Percentiles rank a stretch among this genome's conserved stretches.
These are phyloP conservation scores for Pyrus bretschneideri DNA, from an alignment of 306 rosid species.

Conservation along the genomic window DNA sequence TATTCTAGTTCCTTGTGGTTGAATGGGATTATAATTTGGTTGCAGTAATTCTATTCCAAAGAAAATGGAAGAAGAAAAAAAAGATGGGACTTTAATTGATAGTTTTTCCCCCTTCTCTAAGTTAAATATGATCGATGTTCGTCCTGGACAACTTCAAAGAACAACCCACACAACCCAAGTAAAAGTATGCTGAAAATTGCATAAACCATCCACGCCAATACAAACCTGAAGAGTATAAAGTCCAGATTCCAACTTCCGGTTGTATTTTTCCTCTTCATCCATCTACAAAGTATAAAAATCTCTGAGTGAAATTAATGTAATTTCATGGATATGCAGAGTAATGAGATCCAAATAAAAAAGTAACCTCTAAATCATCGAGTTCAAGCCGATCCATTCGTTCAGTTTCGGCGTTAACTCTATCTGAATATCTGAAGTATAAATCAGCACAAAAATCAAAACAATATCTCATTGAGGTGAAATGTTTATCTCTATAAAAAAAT, in stretches of 20 bases:
- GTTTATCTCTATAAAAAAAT: neutral
- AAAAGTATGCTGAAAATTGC: neutral
- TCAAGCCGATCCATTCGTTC: conserved; percentile 58
- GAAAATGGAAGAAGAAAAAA: neutral
- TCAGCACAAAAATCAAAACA: neutral
- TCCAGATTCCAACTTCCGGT: conserved; percentile 85
- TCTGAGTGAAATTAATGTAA: neutral
- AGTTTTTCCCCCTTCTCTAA: neutral
- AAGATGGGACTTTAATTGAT: neutral
- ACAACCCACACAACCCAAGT: neutral
- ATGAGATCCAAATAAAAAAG: neutral
- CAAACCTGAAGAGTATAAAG: conserved; percentile 93
- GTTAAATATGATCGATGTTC: neutral
- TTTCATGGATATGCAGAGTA: conserved; percentile 4
- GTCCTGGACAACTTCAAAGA: neutral
- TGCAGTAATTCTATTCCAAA: neutral
- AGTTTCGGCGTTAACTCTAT: conserved; percentile 74
- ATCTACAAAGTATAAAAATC: conserved; percentile 40
- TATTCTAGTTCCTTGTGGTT: neutral
- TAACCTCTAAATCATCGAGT: conserved; percentile 88
- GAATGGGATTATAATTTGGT: neutral
- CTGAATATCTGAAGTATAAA: conserved; percentile 58
- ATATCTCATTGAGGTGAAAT: neutral
- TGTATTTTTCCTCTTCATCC: conserved; percentile 95
- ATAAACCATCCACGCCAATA: neutral